Percentiles rank a stretch among this genome's conserved stretches.
phyloP scores from a whole-genome alignment of 2,329 filamentous ascomycete species.

The Penicillium sp. region DNA sequence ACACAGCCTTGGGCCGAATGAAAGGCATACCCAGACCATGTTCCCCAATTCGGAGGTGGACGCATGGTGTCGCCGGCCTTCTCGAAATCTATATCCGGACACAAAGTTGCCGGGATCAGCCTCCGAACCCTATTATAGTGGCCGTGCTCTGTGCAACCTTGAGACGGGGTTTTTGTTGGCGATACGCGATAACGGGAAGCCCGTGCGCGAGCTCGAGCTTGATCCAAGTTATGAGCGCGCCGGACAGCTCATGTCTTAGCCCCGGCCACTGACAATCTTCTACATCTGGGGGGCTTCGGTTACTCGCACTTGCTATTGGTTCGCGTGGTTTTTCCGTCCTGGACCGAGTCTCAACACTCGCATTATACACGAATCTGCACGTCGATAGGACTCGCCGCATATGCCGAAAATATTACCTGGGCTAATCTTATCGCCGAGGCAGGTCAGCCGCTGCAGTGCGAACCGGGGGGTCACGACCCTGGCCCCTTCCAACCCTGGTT shows the following conservation, averaged over 20 bases:
- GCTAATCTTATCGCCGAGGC: constrained; percentile 18
- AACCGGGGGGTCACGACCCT: not conserved
- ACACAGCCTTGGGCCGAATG: constrained; percentile 20
- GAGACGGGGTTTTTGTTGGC: constrained; percentile 27
- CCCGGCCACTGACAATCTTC: constrained; percentile 1
- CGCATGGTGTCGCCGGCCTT: constrained; percentile 1
- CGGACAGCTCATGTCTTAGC: not conserved
- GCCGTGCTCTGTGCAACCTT: constrained; percentile 12
- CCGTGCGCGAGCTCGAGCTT: constrained; percentile 12
- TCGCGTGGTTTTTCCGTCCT: not conserved
- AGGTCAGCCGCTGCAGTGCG: constrained; percentile 5
- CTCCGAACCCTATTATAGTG: constrained; percentile 24
- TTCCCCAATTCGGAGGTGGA: constrained; percentile 5
- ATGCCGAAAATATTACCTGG: constrained; percentile 12
- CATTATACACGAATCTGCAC: constrained; percentile 3
- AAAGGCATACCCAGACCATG: constrained; percentile 6
- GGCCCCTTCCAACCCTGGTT: not conserved
- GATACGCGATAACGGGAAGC: constrained; percentile 26
- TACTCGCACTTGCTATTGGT: constrained; percentile 12
- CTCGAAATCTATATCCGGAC: not conserved
- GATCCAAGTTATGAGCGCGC: not conserved
- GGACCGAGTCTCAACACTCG: not conserved
- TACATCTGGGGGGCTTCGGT: constrained; percentile 12
- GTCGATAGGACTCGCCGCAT: constrained; percentile 13
- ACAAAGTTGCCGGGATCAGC: constrained; percentile 24